A percentile compares a stretch with the other conserved stretches of the same genome.
Evolutionary conservation across 805 yeast species (phyloP).

Genomic region (Saccharomycopsis fodiens): DNA sequence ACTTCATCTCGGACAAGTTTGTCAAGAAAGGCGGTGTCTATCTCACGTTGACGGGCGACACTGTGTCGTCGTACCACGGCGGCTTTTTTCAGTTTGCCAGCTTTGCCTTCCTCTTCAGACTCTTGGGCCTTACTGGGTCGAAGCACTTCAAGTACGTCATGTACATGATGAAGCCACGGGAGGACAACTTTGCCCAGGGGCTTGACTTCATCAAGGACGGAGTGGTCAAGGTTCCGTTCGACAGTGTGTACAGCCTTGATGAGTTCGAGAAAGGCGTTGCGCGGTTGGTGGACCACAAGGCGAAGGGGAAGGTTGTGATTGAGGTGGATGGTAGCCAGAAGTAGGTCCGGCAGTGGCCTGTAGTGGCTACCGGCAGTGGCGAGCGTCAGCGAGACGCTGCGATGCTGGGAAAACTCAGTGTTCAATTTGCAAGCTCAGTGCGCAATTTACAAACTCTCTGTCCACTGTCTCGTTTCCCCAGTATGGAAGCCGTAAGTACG

Average conservation of each 20-base stretch:
- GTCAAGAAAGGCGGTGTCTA: slow-evolving; percentile 28
- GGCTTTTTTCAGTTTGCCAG: slow-evolving; percentile 22
- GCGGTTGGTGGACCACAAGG: slow-evolving; percentile 40
- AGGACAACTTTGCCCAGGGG: slow-evolving; percentile 35
- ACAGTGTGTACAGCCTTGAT: slow-evolving; percentile 48
- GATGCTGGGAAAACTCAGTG: too few species aligned
- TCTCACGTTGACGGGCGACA: slow-evolving; percentile 60
- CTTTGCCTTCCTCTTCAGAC: slow-evolving; percentile 23
- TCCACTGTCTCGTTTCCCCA: too few species aligned
- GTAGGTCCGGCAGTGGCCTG: background rate
- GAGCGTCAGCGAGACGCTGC: too few species aligned
- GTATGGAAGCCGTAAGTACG: too few species aligned
- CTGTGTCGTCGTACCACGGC: slow-evolving; percentile 31
- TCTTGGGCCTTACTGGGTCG: slow-evolving; percentile 19
- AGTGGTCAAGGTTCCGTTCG: slow-evolving; percentile 43
- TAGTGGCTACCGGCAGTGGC: too few species aligned
- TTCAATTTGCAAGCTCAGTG: too few species aligned
- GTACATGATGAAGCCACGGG: slow-evolving; percentile 29
- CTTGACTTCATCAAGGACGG: slow-evolving; percentile 40
- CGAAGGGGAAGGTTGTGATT: slow-evolving; percentile 60
- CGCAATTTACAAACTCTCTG: too few species aligned
- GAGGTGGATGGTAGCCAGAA: background rate
- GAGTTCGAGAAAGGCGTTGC: slow-evolving; percentile 47
- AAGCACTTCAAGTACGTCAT: slow-evolving; percentile 32
- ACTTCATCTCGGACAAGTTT: slow-evolving; percentile 30